Conservation (phyloP, 2,329 filamentous ascomycete genomes). For the Cladophialophora exuberans region DNA sequence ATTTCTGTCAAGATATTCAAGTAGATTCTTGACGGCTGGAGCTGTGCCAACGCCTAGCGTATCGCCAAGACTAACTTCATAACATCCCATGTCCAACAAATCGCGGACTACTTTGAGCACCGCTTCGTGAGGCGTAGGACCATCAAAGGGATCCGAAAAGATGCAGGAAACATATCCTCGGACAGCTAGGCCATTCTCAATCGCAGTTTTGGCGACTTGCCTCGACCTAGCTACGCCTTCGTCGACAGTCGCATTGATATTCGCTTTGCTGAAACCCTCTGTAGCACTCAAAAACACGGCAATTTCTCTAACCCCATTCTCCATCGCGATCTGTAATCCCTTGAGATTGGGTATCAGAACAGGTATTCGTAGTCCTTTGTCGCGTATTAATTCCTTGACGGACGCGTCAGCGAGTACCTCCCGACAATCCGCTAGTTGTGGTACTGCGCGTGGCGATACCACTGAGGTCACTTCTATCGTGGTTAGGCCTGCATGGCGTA, state of each 20-base stretch:
- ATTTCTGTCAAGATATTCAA: slow-evolving; percentile 38
- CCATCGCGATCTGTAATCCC: slow-evolving; percentile 61
- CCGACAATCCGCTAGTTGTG: slow-evolving; percentile 62
- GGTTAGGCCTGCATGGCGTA: slow-evolving; percentile 69
- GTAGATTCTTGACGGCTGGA: slow-evolving; percentile 37
- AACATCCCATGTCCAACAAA: slow-evolving; percentile 82
- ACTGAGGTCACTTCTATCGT: slow-evolving; percentile 83
- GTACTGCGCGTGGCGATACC: slow-evolving; percentile 82
- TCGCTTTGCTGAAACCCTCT: slow-evolving; percentile 48
- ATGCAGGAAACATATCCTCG: slow-evolving; percentile 46
- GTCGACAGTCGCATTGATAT: slow-evolving; percentile 47
- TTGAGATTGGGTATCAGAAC: slow-evolving; percentile 48
- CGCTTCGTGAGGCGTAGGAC: slow-evolving; percentile 55
- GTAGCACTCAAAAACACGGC: slow-evolving; percentile 48
- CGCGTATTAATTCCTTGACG: slow-evolving; percentile 1
- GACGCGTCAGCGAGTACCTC: slow-evolving; percentile 27
- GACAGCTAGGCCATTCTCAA: slow-evolving; percentile 36
- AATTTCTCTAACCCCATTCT: slow-evolving; percentile 42
- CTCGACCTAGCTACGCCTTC: slow-evolving; percentile 42
- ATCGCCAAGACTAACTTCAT: slow-evolving; percentile 88
- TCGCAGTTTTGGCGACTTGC: slow-evolving; percentile 39
- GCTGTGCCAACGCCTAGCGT: slow-evolving; percentile 86
- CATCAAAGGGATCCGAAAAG: slow-evolving; percentile 53
- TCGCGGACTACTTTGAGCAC: slow-evolving; percentile 56
- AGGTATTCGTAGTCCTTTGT: slow-evolving; percentile 36